A percentile compares a stretch with the other conserved stretches of the same genome.
Conservation (phyloP, 2,329 filamentous ascomycete species). For the Diplodia sapinea region DNA sequence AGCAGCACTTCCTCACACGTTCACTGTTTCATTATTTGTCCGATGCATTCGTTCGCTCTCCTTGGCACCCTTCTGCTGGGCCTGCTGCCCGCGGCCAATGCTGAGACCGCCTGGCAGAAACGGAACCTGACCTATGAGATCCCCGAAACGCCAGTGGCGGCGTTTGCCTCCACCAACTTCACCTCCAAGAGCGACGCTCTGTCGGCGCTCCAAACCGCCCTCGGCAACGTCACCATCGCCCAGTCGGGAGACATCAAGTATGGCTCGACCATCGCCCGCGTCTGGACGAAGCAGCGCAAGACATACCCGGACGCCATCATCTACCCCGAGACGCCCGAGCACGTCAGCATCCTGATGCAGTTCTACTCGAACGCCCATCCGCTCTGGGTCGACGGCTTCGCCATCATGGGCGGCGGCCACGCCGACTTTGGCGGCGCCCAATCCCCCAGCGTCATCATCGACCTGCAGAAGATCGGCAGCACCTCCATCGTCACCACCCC, state of each 20-base stretch:
- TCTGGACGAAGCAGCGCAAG: slow-evolving; percentile 28
- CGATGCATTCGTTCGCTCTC: slow-evolving; percentile 15
- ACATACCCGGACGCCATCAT: slow-evolving; percentile 22
- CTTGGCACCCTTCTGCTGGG: slow-evolving; percentile 23
- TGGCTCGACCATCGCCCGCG: slow-evolving; percentile 17
- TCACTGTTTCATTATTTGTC: slow-evolving; percentile 2
- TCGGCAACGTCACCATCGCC: slow-evolving; percentile 26
- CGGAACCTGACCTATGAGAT: slow-evolving; percentile 13
- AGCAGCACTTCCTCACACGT: not conserved
- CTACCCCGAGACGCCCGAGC: slow-evolving; percentile 22
- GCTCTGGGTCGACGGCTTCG: slow-evolving; percentile 22
- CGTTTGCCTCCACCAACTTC: slow-evolving; percentile 11
- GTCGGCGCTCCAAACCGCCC: not conserved
- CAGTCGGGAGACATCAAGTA: slow-evolving; percentile 1
- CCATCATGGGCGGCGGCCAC: slow-evolving; percentile 29
- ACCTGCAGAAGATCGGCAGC: slow-evolving; percentile 5
- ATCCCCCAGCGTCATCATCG: slow-evolving; percentile 27
- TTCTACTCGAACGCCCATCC: slow-evolving; percentile 25
- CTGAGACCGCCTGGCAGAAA: slow-evolving; percentile 22
- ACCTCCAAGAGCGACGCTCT: slow-evolving; percentile 20
- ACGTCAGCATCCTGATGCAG: slow-evolving; percentile 27
- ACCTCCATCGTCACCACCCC: slow-evolving; percentile 14
- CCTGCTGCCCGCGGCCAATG: slow-evolving; percentile 17
- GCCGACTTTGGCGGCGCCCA: slow-evolving; percentile 24
- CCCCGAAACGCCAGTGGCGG: not conserved